Evolutionary conservation across 768 basidiomycete species (phyloP).

Genomic region (Mycena pura): DNA sequence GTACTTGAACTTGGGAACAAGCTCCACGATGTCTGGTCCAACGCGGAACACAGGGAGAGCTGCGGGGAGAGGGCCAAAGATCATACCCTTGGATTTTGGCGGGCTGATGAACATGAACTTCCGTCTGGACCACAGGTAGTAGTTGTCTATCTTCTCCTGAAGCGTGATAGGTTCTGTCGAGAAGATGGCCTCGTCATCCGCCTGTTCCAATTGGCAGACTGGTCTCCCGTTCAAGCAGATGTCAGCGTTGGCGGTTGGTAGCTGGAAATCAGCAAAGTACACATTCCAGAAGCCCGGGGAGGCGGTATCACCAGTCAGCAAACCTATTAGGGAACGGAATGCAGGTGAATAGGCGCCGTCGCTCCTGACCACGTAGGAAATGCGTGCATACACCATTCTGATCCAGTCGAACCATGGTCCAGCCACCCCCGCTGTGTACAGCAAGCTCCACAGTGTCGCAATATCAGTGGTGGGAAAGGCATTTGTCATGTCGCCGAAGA

Average conservation of each 20-base stretch:
- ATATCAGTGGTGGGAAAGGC: too few species aligned
- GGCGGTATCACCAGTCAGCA: conserved; percentile 35
- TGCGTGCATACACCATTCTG: too few species aligned
- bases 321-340: too few species aligned
- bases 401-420: too few species aligned
- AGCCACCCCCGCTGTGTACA: too few species aligned
- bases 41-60: not conserved
- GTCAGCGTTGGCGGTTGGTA: conserved; percentile 23
- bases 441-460: too few species aligned
- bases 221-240: conserved; percentile 10
- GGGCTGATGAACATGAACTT: conserved; percentile 3
- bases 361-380: too few species aligned
- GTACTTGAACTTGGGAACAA: not conserved
- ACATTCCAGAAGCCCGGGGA: conserved; percentile 35
- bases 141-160: too few species aligned
- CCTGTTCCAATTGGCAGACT: conserved; percentile 32
- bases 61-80: too few species aligned
- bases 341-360: too few species aligned
- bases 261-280: conserved; percentile 29
- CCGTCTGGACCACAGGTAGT: not conserved
- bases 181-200: conserved; percentile 33
- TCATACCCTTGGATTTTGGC: not conserved
- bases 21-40: not conserved
- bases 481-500: too few species aligned
- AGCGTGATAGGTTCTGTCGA: too few species aligned